Base-by-base conservation (phyloP, 1,284 basidiomycete genomes). In the Cerrena zonata region DNA sequence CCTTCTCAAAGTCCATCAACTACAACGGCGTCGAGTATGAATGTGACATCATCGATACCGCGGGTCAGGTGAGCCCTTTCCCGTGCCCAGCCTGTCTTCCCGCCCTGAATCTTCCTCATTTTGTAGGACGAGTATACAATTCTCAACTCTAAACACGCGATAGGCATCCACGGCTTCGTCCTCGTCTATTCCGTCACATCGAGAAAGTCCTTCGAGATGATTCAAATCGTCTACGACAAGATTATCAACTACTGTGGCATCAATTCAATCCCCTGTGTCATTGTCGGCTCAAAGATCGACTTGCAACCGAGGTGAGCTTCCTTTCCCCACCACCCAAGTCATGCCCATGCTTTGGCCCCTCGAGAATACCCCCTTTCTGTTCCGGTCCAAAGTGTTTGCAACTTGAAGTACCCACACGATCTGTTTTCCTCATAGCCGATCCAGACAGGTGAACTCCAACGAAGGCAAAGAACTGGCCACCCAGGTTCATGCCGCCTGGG, bases 31-130 rank as follows among this genome's bases (percentile, higher is more conserved):
- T 81, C 41, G 87, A 94, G 58, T 98, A 91, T 65, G 84, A 92
- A 58, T 93, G 92, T 74, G 94, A 98, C 74, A 97, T 99, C 73
- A 92, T 99, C 65, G 96, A 99, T 72, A 97, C 94, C 53, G 96
- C 96, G 50, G 96, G 96, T 45, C 94, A 99, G 81, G 86, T 81
- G 44, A 48, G 62, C 58, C 52, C 50, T 21, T 53, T 23, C 46
- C 3, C 63, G 27, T 48, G 24, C 48, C 38, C 42, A 21, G 51
- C 19, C 53, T 50, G 15, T 21, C 39, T 40, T 45, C 49, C 41
- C 53, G 30, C 23, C 41, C 40, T 34, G 51, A 25, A 38, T 4
- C 42, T 13, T 39, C 46, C 51, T 48, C 34, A 42, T 11, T 54
- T 7, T 47, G 2, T 65, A 91, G 86, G 91, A 93, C 62, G 91